Evolutionary conservation across 73 alveolate genomes (phyloP).

Genomic region (Paramecium sexaurelia): DNA sequence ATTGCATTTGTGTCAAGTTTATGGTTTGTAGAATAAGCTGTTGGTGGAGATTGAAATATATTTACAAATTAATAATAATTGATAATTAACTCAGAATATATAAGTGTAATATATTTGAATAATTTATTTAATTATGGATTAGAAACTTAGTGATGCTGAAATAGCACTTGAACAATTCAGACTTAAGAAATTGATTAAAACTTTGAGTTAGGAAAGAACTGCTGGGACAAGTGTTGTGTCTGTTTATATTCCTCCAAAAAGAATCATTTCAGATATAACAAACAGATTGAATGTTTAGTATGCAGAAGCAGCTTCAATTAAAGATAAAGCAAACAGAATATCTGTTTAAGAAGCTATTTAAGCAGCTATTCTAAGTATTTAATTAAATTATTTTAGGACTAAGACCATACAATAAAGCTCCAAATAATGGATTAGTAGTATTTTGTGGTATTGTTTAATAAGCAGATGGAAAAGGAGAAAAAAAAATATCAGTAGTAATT

Average conservation of each 20-base stretch:
- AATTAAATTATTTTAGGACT: slow-evolving; percentile 54
- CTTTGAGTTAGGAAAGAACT: slow-evolving; percentile 25
- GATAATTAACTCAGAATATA: not conserved
- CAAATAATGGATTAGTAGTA: slow-evolving; percentile 97
- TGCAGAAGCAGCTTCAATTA: slow-evolving; percentile 59
- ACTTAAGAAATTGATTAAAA: slow-evolving; percentile 60
- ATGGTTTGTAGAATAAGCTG: slow-evolving; percentile 66
- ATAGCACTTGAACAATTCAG: slow-evolving; percentile 61
- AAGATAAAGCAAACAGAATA: slow-evolving; percentile 59
- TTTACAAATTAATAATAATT: not conserved
- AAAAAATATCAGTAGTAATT: slow-evolving; percentile 91
- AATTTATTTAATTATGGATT: slow-evolving; percentile 12
- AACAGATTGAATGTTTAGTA: slow-evolving; percentile 48
- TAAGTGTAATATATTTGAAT: not conserved
- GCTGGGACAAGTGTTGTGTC: slow-evolving; percentile 69
- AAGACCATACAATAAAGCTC: slow-evolving; percentile 92
- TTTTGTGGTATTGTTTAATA: slow-evolving; percentile 95
- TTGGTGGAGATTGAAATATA: slow-evolving; percentile 50
- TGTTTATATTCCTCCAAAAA: slow-evolving; percentile 64
- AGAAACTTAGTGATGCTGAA: not conserved
- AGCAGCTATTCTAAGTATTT: slow-evolving; percentile 61
- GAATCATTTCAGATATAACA: slow-evolving; percentile 58
- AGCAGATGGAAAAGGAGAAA: slow-evolving; percentile 95
- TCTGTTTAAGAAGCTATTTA: slow-evolving; percentile 64
- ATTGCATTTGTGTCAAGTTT: slow-evolving; percentile 58